phyloP scores from a whole-genome alignment of 2,329 filamentous ascomycete genomes.

The Periconia sp. region DNA sequence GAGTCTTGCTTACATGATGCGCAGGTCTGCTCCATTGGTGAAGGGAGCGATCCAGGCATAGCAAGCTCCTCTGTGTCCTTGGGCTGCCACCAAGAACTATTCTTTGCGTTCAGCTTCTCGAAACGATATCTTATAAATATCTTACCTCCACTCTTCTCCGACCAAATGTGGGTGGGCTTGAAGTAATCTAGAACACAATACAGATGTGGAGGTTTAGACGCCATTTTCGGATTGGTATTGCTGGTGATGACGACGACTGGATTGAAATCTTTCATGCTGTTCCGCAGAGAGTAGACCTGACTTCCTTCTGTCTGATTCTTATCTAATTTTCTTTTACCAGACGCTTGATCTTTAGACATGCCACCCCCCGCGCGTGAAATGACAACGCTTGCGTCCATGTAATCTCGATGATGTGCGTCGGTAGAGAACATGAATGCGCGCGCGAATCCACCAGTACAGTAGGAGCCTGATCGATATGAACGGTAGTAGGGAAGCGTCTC shows the following conservation, averaged over 20 bases:
- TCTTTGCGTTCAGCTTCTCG: conserved; percentile 64
- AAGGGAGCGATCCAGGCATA: conserved; percentile 34
- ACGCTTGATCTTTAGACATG: conserved; percentile 52
- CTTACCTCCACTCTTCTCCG: conserved; percentile 58
- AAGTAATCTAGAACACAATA: conserved; percentile 75
- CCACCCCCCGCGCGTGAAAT: conserved; percentile 68
- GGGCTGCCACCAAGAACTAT: conserved; percentile 66
- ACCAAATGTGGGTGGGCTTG: conserved; percentile 72
- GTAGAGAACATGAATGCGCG: conserved; percentile 66
- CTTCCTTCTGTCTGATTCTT: conserved; percentile 54
- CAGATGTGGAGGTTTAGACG: conserved; percentile 59
- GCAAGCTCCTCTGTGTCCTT: conserved; percentile 35
- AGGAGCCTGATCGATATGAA: conserved; percentile 65
- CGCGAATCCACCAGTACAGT: conserved; percentile 58
- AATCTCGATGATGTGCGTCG: conserved; percentile 60
- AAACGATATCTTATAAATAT: conserved; percentile 66
- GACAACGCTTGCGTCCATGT: conserved; percentile 66
- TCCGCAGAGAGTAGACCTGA: conserved; percentile 50
- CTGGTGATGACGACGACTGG: conserved; percentile 62
- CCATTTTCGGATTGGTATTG: conserved; percentile 55
- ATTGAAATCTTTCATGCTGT: conserved; percentile 54
- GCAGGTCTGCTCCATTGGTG: conserved; percentile 46
- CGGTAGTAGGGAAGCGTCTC: conserved; percentile 69
- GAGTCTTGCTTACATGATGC: conserved; percentile 36
- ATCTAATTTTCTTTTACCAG: conserved; percentile 53